These are phyloP conservation scores for Diospyros kaki DNA, from an alignment of 148 eudicot genomes.

Conservation along the genomic window DNA sequence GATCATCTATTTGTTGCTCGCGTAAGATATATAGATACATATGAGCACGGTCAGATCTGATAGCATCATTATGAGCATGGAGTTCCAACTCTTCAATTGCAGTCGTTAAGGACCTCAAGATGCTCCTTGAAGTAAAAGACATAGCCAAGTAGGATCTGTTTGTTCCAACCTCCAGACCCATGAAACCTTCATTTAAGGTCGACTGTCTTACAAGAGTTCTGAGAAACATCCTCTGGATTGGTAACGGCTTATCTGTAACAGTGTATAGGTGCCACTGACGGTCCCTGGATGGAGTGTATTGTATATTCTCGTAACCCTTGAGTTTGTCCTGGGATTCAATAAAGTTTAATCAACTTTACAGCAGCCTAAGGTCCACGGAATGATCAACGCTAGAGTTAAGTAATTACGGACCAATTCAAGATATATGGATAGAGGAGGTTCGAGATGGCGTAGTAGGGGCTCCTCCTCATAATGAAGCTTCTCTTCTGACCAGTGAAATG, in stretches of 20 bases:
- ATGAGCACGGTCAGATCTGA: slow-evolving; percentile 91
- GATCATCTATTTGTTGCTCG: slow-evolving; percentile 89
- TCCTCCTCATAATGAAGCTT: slow-evolving; percentile 74
- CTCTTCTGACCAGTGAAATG: slow-evolving; percentile 85
- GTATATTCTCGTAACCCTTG: slow-evolving; percentile 67
- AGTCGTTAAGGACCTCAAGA: slow-evolving; percentile 79
- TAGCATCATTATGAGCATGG: slow-evolving; percentile 71
- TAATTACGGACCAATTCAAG: slow-evolving; percentile 78
- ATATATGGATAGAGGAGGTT: slow-evolving; percentile 97
- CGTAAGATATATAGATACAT: slow-evolving; percentile 83
- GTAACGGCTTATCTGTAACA: slow-evolving; percentile 68
- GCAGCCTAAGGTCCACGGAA: slow-evolving; percentile 3
- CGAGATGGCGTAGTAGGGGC: slow-evolving; percentile 89
- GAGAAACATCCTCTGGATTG: slow-evolving; percentile 82
- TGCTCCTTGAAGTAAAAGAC: slow-evolving; percentile 84
- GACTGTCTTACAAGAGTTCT: slow-evolving; percentile 95
- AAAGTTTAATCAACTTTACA: slow-evolving; percentile 7
- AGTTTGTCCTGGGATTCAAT: slow-evolving; percentile 75
- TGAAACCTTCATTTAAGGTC: slow-evolving; percentile 59
- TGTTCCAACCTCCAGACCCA: slow-evolving; percentile 52
- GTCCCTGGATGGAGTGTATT: slow-evolving; percentile 90
- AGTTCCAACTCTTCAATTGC: slow-evolving; percentile 99
- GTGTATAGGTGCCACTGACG: slow-evolving; percentile 98
- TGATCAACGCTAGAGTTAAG: neutral
- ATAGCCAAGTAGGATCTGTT: slow-evolving; percentile 39